These are phyloP conservation scores for Penicillium diatomitis DNA, from an alignment of 495 filamentous ascomycete species.

Conservation along the genomic window DNA sequence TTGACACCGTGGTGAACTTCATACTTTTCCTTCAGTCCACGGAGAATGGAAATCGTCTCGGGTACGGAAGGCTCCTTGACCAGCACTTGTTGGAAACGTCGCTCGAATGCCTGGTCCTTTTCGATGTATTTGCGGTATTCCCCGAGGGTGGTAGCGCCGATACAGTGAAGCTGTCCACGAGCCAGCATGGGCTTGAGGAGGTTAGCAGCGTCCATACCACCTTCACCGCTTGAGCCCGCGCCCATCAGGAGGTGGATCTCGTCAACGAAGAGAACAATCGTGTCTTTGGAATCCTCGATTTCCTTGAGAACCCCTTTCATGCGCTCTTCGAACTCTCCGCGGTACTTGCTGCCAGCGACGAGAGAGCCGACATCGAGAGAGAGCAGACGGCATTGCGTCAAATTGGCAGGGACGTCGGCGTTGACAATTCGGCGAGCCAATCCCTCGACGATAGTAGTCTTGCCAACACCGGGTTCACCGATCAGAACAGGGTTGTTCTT, in stretches of 20 bases:
- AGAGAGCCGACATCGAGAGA: slow-evolving; percentile 91
- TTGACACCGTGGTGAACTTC: slow-evolving; percentile 97
- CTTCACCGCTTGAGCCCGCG: slow-evolving; percentile 84
- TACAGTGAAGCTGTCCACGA: slow-evolving; percentile 92
- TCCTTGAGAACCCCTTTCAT: slow-evolving; percentile 99
- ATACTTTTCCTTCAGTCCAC: slow-evolving; percentile 93
- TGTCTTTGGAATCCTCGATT: slow-evolving; percentile 91
- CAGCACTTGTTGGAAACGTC: slow-evolving; percentile 94
- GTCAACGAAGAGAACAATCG: slow-evolving; percentile 94
- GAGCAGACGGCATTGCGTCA: slow-evolving; percentile 88
- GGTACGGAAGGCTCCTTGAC: slow-evolving; percentile 83
- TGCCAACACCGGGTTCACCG: slow-evolving; percentile 95
- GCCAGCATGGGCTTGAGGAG: slow-evolving; percentile 96
- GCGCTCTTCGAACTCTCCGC: slow-evolving; percentile 95
- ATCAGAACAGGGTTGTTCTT: slow-evolving; percentile 98
- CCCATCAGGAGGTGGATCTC: slow-evolving; percentile 99
- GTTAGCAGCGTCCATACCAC: slow-evolving; percentile 98
- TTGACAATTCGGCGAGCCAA: slow-evolving; percentile 95
- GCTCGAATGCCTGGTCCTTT: slow-evolving; percentile 95
- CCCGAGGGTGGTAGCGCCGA: slow-evolving; percentile 86
- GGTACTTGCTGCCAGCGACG: slow-evolving; percentile 94
- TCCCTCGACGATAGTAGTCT: slow-evolving; percentile 96
- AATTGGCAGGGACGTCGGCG: slow-evolving; percentile 85
- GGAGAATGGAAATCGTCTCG: slow-evolving; percentile 93
- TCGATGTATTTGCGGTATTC: slow-evolving; percentile 99